Percentiles rank a stretch among this genome's conserved stretches.
Evolutionary conservation across 2,329 filamentous ascomycete genomes (phyloP).

Genomic region (Alternaria metachromatica): DNA sequence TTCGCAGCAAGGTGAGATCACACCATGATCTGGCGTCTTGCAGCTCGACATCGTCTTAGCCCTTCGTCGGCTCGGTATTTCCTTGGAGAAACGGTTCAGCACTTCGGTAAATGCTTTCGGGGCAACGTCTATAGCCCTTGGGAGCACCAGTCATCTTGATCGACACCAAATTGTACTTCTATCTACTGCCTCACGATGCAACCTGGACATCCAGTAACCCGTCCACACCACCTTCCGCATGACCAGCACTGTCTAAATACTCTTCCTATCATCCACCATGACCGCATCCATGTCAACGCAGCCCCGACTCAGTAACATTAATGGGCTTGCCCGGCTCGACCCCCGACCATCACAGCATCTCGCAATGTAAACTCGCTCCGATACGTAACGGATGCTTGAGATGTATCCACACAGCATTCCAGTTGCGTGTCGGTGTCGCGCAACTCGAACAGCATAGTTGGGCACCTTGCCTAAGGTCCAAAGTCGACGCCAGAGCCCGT

Average conservation of each 20-base stretch:
- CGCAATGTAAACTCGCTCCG: constrained; percentile 29
- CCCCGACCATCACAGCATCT: constrained; percentile 27
- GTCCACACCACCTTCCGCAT: constrained; percentile 45
- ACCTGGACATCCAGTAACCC: constrained; percentile 47
- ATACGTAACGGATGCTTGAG: constrained; percentile 13
- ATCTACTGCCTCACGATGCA: constrained; percentile 48
- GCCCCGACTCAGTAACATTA: constrained; percentile 31
- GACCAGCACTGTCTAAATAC: constrained; percentile 45
- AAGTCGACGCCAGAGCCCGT: constrained; percentile 22
- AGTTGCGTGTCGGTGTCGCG: background rate
- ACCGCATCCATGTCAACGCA: constrained; percentile 38
- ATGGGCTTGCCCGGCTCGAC: constrained; percentile 33
- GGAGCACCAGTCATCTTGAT: constrained; percentile 47
- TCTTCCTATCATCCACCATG: constrained; percentile 43
- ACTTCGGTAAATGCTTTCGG: constrained; percentile 47
- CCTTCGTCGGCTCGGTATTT: constrained; percentile 50
- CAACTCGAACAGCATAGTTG: constrained; percentile 1
- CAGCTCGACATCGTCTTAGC: constrained; percentile 44
- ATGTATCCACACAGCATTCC: constrained; percentile 1
- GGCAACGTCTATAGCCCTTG: constrained; percentile 43
- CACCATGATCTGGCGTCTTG: constrained; percentile 43
- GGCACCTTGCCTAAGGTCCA: background rate
- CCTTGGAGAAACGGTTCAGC: constrained; percentile 51
- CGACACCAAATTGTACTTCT: constrained; percentile 54
- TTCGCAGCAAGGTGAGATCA: constrained; percentile 44